A percentile compares a stretch with the other conserved stretches of the same genome.
Evolutionary conservation across 2,329 filamentous ascomycete species (phyloP).

Genomic region (Neofusicoccum sp.): DNA sequence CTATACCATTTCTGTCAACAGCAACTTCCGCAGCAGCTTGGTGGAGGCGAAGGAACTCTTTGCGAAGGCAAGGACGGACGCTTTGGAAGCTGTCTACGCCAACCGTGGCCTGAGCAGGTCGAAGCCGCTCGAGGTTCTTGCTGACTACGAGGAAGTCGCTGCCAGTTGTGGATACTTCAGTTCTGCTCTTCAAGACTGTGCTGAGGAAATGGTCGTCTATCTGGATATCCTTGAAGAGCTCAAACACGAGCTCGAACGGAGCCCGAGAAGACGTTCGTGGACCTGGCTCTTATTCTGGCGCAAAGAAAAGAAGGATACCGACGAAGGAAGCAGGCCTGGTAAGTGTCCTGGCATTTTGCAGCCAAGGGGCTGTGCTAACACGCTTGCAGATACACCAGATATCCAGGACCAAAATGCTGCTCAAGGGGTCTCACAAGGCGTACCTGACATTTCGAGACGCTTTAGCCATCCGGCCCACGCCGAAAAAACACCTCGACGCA

Average conservation of each 20-base stretch:
- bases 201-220: constrained; percentile 82
- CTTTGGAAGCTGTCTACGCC: constrained; percentile 76
- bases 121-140: constrained; percentile 72
- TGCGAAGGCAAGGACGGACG: constrained; percentile 69
- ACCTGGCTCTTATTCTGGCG: constrained; percentile 83
- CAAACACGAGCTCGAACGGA: constrained; percentile 65
- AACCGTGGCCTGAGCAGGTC: constrained; percentile 70
- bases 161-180: constrained; percentile 98
- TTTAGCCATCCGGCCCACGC: not conserved
- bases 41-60: constrained; percentile 78
- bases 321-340: constrained; percentile 25
- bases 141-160: constrained; percentile 94
- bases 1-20: constrained; percentile 71
- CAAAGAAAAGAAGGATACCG: constrained; percentile 23
- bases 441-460: constrained; percentile 33
- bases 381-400: constrained; percentile 24
- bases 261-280: constrained; percentile 67
- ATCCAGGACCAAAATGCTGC: constrained; percentile 29
- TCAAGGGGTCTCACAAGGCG: constrained; percentile 34
- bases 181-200: constrained; percentile 86
- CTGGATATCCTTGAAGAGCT: constrained; percentile 82
- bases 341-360: not conserved
- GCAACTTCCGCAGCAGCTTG: constrained; percentile 76
- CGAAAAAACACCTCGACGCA: constrained; percentile 19
- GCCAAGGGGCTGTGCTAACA: constrained; percentile 18